Evolutionary conservation across 2,329 filamentous ascomycete genomes (phyloP), one percentile per base, ranked within the genome.

Genomic region (Trichoderma citrinoviride): DNA sequence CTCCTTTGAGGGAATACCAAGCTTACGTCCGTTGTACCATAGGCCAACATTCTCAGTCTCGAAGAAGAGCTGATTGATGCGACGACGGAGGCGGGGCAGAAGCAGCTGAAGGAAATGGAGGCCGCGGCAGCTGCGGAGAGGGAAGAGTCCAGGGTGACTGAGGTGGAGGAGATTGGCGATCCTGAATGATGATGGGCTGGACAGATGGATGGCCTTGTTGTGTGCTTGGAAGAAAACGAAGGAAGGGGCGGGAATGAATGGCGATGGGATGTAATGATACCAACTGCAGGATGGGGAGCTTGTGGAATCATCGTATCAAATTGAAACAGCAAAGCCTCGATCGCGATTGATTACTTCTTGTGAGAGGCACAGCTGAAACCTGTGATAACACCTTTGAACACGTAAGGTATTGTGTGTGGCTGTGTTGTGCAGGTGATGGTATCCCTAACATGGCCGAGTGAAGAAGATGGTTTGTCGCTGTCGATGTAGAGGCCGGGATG

Each of bases 1-100:
- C 7, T 4, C 15, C 8, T n/a, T 19, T 19, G 15, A 19, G 25
- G 41, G n/a, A 15, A 10, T 53, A 8, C 12, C 15, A 21, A 5
- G 14, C 40, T 57, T 15, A 55, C 44, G 40, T 17, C 6, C 27
- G 29, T 40, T n/a, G n/a, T 25, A n/a, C 29, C 14, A n/a, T 68
- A 89, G 79, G 92, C 92, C 17, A 92, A 91, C 43, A 94, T 97
- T 82, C 78, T 99, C 69, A 97, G 91, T 75, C 77, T 99, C 57
- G 93, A 98, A 76, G 89, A 97, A 73, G 89, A 96, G 56, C 92
- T 99, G 58, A 96, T 99, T 70, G 95, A 99, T 78, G 92, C 93
- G 1, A 99, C 93, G 52, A 96, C 94, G 2, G 89, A 93, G 73
- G 89, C 95, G 75, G 93, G 93, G 3, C 85, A 89, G 80, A 86